Base-by-base conservation (phyloP, 1,284 basidiomycete genomes). In the Xerocomus amazonicus region DNA sequence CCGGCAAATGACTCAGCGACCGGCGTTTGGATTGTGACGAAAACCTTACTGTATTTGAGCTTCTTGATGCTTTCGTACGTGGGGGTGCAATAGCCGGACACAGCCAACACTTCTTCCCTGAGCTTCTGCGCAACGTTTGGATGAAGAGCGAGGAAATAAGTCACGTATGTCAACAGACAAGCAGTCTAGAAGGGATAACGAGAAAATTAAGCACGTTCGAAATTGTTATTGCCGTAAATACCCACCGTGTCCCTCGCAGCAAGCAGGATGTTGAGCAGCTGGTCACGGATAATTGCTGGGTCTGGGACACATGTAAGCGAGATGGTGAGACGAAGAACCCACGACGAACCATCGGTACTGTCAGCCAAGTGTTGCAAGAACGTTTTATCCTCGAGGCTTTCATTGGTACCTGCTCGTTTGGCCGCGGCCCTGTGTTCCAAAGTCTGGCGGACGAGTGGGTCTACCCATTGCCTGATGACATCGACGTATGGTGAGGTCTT, bases 241-340 rank as follows among this genome's bases (percentile, higher is more conserved):
- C 78, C 37, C 45, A 84, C 84, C n/a, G 86, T 87, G 61, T 90
- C 86, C 48, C 87, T 69, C 16, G 83, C 78, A 13, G 87, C 87
- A 29, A 89, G 69, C 8, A 90, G 69, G 62, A 90, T 80, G 59
- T 79, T 89, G n/a, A 90, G 68, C 7, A 87, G 65, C 56, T 88
- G 84, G 60, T 87, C 83, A 28, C 82, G 79, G 52, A 88, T 84
- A 35, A 81, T 61, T 13, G 74, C 66, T 14, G 69, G 68, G 58
- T 83, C 80, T 85, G 50, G 50, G 35, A 47, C 16, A 33, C 27
- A 6, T 38, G 5, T 62, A 42, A 44, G 53, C 19, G 19, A 55
- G 19, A 45, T 51, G 27, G 27, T 2, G 16, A 39, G 28, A 29
- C 36, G 54, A 44, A 17, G 45, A 35, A 47, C 48, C 16, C 45